Evolutionary conservation across 2,329 filamentous ascomycete species (phyloP).

Genomic region (Fusarium cyanostomum): DNA sequence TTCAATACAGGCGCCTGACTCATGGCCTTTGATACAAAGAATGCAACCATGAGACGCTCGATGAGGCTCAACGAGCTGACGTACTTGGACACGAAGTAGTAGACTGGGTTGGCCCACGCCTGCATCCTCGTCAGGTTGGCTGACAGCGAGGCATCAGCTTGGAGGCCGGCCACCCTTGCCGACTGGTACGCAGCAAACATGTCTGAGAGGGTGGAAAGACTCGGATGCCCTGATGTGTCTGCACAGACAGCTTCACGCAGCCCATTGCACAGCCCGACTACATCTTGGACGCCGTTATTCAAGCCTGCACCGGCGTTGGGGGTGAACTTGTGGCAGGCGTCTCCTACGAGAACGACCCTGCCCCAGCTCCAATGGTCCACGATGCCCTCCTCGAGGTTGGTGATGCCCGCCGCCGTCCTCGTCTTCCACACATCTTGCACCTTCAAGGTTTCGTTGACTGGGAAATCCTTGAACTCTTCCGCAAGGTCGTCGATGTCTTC

Average conservation of each 20-base stretch:
- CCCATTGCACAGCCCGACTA: conserved; percentile 2
- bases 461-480: neutral
- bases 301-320: conserved; percentile 45
- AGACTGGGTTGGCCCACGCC: no score
- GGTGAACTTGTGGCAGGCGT: conserved; percentile 49
- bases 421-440: neutral
- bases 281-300: conserved; percentile 33
- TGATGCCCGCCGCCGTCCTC: conserved; percentile 28
- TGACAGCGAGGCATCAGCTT: no score
- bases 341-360: conserved; percentile 46
- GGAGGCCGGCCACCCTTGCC: no score
- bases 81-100: no score
- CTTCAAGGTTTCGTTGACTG: neutral
- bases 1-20: no score
- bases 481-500: neutral
- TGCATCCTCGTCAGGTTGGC: no score
- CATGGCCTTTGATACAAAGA: no score
- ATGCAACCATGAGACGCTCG: no score
- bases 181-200: neutral
- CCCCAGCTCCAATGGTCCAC: conserved; percentile 41
- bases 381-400: conserved; percentile 47
- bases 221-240: neutral
- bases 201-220: neutral
- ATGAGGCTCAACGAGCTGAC: no score
- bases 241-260: neutral